phyloP scores from a whole-genome alignment of 1,284 basidiomycete genomes.

The Mycosarcoma maydis region DNA sequence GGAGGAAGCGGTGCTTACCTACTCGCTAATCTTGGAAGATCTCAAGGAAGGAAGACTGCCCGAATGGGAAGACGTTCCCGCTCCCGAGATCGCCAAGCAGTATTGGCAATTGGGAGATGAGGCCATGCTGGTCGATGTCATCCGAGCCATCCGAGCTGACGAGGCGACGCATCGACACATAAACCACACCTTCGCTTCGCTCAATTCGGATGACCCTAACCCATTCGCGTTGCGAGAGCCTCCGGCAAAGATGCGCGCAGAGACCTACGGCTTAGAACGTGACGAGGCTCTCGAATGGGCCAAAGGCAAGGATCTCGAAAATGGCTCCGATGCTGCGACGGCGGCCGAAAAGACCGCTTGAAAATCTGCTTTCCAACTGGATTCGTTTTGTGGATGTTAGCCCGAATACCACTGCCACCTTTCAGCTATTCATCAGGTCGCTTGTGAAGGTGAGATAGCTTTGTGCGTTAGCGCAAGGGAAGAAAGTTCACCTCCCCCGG shows the following conservation, averaged over 20 bases:
- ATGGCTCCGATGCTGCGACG: conserved; percentile 3
- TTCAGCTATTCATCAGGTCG: too few species aligned
- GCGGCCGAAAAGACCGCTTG: conserved; percentile 37
- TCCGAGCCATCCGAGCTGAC: conserved; percentile 90
- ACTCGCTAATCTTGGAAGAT: conserved; percentile 81
- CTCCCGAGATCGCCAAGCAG: conserved; percentile 84
- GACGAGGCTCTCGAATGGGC: conserved; percentile 53
- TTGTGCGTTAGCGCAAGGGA: too few species aligned
- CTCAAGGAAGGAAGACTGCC: conserved; percentile 86
- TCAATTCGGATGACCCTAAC: conserved; percentile 48
- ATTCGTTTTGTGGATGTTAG: background rate
- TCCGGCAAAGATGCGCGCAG: conserved; percentile 36
- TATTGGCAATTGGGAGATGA: conserved; percentile 83
- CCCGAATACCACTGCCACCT: conserved; percentile 4
- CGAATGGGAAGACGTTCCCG: conserved; percentile 78
- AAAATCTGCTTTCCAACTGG: background rate
- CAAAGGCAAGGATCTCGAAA: conserved; percentile 10
- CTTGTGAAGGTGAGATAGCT: too few species aligned
- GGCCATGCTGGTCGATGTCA: conserved; percentile 84
- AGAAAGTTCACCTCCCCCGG: too few species aligned
- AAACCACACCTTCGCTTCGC: conserved; percentile 55
- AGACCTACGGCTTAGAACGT: conserved; percentile 46
- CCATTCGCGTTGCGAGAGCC: conserved; percentile 51
- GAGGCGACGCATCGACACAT: conserved; percentile 71
- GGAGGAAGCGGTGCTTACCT: conserved; percentile 83